Conservation (phyloP, 1,284 basidiomycete species). For the Trametes pubescens region DNA sequence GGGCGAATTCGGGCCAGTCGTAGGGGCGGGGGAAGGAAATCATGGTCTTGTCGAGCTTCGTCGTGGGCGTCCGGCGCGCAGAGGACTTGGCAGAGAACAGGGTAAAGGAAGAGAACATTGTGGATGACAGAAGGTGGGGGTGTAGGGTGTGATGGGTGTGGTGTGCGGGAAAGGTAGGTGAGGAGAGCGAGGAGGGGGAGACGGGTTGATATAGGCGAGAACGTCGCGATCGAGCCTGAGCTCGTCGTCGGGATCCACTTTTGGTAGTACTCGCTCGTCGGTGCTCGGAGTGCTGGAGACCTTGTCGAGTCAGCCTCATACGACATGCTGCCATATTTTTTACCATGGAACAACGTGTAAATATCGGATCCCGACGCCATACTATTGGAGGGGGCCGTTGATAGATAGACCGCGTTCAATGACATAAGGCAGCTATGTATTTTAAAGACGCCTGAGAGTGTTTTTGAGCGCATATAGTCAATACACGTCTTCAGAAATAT, state of each 20-base stretch:
- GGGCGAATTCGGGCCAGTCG: conserved; percentile 1
- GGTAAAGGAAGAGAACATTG: neutral
- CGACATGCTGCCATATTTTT: too few species aligned
- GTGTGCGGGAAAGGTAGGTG: neutral
- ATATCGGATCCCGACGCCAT: too few species aligned
- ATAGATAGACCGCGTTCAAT: too few species aligned
- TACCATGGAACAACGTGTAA: too few species aligned
- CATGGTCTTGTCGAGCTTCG: neutral
- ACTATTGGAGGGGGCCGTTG: too few species aligned
- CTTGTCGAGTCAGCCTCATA: neutral
- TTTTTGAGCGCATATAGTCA: too few species aligned
- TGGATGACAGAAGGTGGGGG: neutral
- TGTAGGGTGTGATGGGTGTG: neutral
- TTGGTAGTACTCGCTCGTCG: neutral
- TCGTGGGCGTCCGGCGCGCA: conserved; percentile 5
- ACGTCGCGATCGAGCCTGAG: neutral
- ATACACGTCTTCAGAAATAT: too few species aligned
- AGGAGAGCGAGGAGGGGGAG: neutral
- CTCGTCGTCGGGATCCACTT: neutral
- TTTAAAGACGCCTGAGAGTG: too few species aligned
- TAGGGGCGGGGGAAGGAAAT: neutral
- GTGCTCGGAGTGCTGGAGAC: neutral
- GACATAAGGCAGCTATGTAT: too few species aligned
- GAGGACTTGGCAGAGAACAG: neutral
- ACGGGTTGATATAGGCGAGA: neutral